A percentile compares a stretch with the other conserved stretches of the same genome.
These are phyloP conservation scores for Polyporus arcularius DNA, from an alignment of 768 basidiomycete genomes.

Conservation along the genomic window DNA sequence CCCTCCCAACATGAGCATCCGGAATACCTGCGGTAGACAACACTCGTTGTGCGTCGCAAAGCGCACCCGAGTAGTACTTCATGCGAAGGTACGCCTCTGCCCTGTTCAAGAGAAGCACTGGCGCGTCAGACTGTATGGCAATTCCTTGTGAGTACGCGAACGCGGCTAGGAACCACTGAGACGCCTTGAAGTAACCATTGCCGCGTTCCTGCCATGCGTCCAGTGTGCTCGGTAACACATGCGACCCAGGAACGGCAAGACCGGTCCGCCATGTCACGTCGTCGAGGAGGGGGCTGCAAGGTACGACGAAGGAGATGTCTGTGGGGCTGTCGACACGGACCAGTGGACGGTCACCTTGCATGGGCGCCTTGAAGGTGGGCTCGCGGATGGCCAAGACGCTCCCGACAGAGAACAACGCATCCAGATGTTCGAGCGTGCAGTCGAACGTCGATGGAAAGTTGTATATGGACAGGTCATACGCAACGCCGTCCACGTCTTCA, in stretches of 20 bases:
- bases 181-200: constrained; percentile 23
- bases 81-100: constrained; percentile 29
- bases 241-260: background rate
- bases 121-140: constrained; percentile 15
- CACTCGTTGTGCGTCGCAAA: constrained; percentile 25
- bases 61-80: constrained; percentile 25
- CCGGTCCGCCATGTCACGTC: constrained; percentile 10
- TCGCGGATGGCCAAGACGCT: constrained; percentile 33
- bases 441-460: constrained; percentile 28
- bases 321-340: constrained; percentile 35
- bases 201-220: constrained; percentile 28
- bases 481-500: constrained; percentile 31
- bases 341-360: constrained; percentile 6
- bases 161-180: constrained; percentile 29
- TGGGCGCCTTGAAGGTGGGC: constrained; percentile 28
- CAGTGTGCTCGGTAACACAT: background rate
- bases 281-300: constrained; percentile 13
- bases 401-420: constrained; percentile 32
- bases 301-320: constrained; percentile 27
- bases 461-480: constrained; percentile 24
- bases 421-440: constrained; percentile 22
- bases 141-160: constrained; percentile 29
- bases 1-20: constrained; percentile 20
- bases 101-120: constrained; percentile 30
- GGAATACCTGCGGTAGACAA: constrained; percentile 3